Evolutionary conservation across 2,329 filamentous ascomycete species (phyloP), one percentile per base, ranked within the genome.

Genomic region (Onygenales sp.): DNA sequence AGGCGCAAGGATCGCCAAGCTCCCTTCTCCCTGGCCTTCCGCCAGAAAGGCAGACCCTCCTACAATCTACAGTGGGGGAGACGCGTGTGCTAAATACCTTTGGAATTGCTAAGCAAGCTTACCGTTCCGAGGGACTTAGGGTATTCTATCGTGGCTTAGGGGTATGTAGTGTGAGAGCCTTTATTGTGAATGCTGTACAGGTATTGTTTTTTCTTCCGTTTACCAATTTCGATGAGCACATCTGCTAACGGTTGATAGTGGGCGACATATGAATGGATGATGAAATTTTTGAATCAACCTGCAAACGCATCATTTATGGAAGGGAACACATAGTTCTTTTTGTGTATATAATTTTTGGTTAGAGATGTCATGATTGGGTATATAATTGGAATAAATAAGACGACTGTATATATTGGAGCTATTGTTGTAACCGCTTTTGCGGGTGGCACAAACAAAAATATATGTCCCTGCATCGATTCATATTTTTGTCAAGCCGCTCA

Each of bases 161-260:
- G 0, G 77, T 95, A 34, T 97, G 92, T 68, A 94, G 88, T 68
- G 70, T 87, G 7, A 77, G 92, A 60, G 92, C 92, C 0, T 96
- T 97, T 67, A 74, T 95, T 51, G 92, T 96, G 40, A 96, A 96
- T 73, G 91, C 92, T 2, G 86, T 88, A n/a, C 82, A 85, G 67
- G 75, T 77, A 68, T 31, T 39, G 6, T 14, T 32, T 42, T 45
- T 34, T 46, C 32, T 21, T 52, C 44, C 32, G 11, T 11, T 27
- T 5, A 2, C 4, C 7, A 37, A 13, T 34, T 37, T 7, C 34
- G 13, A 33, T 49, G 17, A 44, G 14, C 42, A 31, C 33, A n/a
- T n/a, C 42, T 51, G 45, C 50, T 56, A 43, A 56, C 52, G 53
- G 32, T 34, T 48, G 54, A 48, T 78, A 90, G 73, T 97, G 91